Conservation (phyloP, 257 asterid genomes). For the Scutellaria baicalensis region DNA sequence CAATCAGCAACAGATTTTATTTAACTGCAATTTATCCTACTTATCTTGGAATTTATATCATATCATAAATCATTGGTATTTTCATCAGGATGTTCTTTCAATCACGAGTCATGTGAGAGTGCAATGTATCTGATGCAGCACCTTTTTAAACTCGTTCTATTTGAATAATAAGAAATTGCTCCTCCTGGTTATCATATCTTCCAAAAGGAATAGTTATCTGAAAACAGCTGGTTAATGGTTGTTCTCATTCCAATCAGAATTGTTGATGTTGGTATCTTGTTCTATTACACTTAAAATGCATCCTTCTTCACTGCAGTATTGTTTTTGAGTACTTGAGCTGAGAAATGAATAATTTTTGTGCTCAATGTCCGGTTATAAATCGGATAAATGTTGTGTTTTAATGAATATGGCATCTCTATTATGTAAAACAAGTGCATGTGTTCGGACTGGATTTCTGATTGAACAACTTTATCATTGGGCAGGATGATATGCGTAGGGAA, state of each 20-base stretch:
- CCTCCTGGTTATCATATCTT: background rate
- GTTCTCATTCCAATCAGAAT: background rate
- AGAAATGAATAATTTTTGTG: background rate
- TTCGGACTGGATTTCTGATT: background rate
- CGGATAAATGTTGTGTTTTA: background rate
- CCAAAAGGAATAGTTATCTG: background rate
- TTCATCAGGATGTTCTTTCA: background rate
- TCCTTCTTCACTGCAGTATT: background rate
- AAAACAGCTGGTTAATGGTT: background rate
- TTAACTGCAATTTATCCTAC: background rate
- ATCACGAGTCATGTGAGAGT: background rate
- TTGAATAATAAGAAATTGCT: constrained; percentile 3
- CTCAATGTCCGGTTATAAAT: background rate
- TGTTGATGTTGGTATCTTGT: background rate
- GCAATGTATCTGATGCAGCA: background rate
- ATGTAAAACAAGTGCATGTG: background rate
- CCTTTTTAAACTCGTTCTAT: background rate
- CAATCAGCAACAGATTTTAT: background rate
- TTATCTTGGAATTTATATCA: constrained; percentile 4
- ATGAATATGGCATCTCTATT: background rate
- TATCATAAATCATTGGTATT: background rate
- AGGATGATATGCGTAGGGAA: constrained; percentile 98
- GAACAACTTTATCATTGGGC: constrained; percentile 13
- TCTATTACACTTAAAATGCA: background rate
- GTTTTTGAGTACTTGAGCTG: constrained; percentile 1